A percentile compares a stretch with the other conserved stretches of the same genome.
Evolutionary conservation across 1,139 yeast genomes (phyloP).

Genomic region (Kurtzmaniella quercitrusa): DNA sequence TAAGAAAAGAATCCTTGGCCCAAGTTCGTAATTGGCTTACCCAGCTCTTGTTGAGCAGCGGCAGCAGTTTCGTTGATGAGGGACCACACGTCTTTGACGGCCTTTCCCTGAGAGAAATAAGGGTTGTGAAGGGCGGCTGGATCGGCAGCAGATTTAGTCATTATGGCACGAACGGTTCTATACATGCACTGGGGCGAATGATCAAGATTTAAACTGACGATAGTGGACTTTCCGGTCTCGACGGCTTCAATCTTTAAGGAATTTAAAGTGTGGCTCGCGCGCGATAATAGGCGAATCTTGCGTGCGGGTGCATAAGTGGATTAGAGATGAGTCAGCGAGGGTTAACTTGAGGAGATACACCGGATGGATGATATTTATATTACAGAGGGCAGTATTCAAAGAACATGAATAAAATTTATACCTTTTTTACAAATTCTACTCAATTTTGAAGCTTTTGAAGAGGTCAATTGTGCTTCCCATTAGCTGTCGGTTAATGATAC

Average conservation of each 20-base stretch:
- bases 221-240: background rate
- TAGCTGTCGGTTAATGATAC: no score
- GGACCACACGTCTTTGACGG: constrained; percentile 88
- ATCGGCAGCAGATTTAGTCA: constrained; percentile 4
- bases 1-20: constrained; percentile 98
- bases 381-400: no score
- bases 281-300: background rate
- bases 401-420: no score
- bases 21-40: constrained; percentile 73
- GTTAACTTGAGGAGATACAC: background rate
- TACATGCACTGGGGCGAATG: background rate
- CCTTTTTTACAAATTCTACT: no score
- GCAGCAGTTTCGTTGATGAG: constrained; percentile 95
- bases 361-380: no score
- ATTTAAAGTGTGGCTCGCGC: background rate
- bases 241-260: background rate
- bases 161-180: constrained; percentile 3
- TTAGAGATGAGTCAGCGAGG: background rate
- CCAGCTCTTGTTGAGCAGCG: constrained; percentile 58
- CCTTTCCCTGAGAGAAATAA: constrained; percentile 52
- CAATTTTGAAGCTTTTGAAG: no score
- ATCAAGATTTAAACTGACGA: background rate
- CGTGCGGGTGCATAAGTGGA: background rate
- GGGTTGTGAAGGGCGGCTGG: constrained; percentile 45
- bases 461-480: no score